These are phyloP conservation scores for Clavariopsis aquatica DNA, from an alignment of 495 filamentous ascomycete species.

Conservation along the genomic window DNA sequence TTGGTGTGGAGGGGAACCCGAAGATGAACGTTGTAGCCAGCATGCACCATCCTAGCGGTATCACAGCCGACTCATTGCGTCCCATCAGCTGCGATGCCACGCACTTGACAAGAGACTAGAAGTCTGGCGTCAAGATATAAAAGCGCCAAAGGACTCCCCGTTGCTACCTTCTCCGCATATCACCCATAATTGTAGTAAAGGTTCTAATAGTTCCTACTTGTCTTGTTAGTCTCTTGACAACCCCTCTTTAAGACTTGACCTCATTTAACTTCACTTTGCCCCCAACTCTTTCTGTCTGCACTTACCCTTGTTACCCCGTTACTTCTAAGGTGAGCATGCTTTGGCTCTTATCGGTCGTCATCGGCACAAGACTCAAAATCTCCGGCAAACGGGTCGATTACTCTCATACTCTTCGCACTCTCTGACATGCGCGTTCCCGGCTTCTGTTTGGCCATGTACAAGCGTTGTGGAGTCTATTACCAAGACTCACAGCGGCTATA, in stretches of 20 bases:
- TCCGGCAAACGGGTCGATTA: not conserved
- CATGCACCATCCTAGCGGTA: slow-evolving; percentile 23
- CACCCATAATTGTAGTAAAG: slow-evolving; percentile 12
- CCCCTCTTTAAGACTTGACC: slow-evolving; percentile 11
- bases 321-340: slow-evolving; percentile 17
- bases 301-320: not conserved
- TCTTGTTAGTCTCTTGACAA: slow-evolving; percentile 6
- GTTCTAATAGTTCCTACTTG: not conserved
- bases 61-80: slow-evolving; percentile 34
- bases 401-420: not conserved
- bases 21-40: slow-evolving; percentile 26
- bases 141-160: slow-evolving; percentile 12
- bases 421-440: not conserved
- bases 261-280: slow-evolving; percentile 5
- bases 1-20: slow-evolving; percentile 26
- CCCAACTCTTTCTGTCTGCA: not conserved
- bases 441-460: not conserved
- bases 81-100: slow-evolving; percentile 23
- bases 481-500: not conserved
- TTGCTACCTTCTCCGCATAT: not conserved
- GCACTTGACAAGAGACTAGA: slow-evolving; percentile 15
- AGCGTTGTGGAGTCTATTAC: not conserved
- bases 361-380: not conserved
- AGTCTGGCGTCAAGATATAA: slow-evolving; percentile 20
- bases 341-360: slow-evolving; percentile 5